Percentiles rank a stretch among this genome's conserved stretches.
These are phyloP conservation scores for Cytospora paraplurivora DNA, from an alignment of 2,329 filamentous ascomycete genomes.

Conservation along the genomic window DNA sequence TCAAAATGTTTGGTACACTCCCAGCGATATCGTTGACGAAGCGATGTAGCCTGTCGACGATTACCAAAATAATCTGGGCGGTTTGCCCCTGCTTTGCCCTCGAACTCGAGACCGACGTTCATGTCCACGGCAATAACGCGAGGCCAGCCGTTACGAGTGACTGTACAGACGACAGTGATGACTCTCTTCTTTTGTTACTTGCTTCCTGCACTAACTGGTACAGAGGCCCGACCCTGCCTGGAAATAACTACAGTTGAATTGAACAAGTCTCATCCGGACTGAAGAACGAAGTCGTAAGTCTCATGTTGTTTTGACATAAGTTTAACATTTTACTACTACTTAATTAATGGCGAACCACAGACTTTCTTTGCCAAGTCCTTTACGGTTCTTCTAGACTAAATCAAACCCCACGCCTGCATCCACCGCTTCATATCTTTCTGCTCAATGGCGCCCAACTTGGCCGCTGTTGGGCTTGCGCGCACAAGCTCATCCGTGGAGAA, in stretches of 20 bases:
- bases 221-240: too few relatives aligned
- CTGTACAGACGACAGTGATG: too few relatives aligned
- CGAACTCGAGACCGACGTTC: not conserved
- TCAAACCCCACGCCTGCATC: conserved; percentile 22
- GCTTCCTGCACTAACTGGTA: too few relatives aligned
- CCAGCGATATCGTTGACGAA: conserved; percentile 28
- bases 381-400: not conserved
- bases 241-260: too few relatives aligned
- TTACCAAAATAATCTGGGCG: conserved; percentile 24
- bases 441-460: conserved; percentile 11
- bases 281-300: too few relatives aligned
- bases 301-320: too few relatives aligned
- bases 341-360: not conserved
- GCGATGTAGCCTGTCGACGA: conserved; percentile 19
- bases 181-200: too few relatives aligned
- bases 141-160: too few relatives aligned
- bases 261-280: too few relatives aligned
- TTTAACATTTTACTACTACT: not conserved
- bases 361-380: not conserved
- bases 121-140: not conserved
- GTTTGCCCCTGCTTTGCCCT: conserved; percentile 9
- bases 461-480: conserved; percentile 16
- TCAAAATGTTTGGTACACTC: conserved; percentile 22
- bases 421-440: conserved; percentile 20
- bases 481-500: conserved; percentile 20